These are phyloP conservation scores for Sphaerulina vaccinii DNA, from an alignment of 2,329 filamentous ascomycete species.

Conservation along the genomic window DNA sequence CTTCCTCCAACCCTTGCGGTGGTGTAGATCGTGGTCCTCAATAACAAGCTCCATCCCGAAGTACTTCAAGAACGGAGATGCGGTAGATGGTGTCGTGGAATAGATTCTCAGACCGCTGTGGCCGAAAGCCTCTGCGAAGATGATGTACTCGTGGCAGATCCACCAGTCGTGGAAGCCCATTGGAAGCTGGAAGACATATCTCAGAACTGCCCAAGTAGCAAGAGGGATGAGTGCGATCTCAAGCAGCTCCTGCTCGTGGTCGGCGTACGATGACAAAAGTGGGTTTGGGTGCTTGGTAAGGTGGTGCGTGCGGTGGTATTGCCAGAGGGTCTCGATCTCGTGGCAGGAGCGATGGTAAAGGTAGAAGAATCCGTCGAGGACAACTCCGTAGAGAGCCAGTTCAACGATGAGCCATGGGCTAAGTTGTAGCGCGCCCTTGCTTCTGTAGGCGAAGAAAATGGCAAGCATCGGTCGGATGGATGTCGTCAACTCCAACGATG, in stretches of 20 bases:
- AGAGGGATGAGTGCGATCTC: slow-evolving; percentile 46
- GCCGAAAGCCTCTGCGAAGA: slow-evolving; percentile 43
- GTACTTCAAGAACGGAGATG: slow-evolving; percentile 38
- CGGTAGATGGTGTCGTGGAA: slow-evolving; percentile 37
- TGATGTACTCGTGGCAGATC: slow-evolving; percentile 47
- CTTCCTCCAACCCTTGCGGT: slow-evolving; percentile 42
- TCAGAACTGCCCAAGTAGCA: slow-evolving; percentile 41
- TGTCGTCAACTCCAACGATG: slow-evolving; percentile 24
- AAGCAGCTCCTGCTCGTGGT: slow-evolving; percentile 45
- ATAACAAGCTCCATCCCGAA: slow-evolving; percentile 42
- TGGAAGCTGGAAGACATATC: slow-evolving; percentile 40
- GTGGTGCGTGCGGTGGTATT: slow-evolving; percentile 49
- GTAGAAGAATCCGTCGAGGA: slow-evolving; percentile 50
- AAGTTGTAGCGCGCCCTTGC: slow-evolving; percentile 27
- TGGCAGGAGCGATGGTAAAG: slow-evolving; percentile 48
- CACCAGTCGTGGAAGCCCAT: slow-evolving; percentile 52
- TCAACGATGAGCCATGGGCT: slow-evolving; percentile 41
- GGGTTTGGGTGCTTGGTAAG: slow-evolving; percentile 49
- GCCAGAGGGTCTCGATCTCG: slow-evolving; percentile 43
- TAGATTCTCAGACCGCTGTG: slow-evolving; percentile 44
- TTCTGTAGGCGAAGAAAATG: slow-evolving; percentile 24
- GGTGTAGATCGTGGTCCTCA: slow-evolving; percentile 46
- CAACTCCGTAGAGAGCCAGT: slow-evolving; percentile 43
- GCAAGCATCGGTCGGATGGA: slow-evolving; percentile 25
- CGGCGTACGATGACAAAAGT: slow-evolving; percentile 45